Evolutionary conservation across 2,329 filamentous ascomycete genomes (phyloP), one percentile per base, ranked within the genome.

Genomic region (Fusarium setosum): DNA sequence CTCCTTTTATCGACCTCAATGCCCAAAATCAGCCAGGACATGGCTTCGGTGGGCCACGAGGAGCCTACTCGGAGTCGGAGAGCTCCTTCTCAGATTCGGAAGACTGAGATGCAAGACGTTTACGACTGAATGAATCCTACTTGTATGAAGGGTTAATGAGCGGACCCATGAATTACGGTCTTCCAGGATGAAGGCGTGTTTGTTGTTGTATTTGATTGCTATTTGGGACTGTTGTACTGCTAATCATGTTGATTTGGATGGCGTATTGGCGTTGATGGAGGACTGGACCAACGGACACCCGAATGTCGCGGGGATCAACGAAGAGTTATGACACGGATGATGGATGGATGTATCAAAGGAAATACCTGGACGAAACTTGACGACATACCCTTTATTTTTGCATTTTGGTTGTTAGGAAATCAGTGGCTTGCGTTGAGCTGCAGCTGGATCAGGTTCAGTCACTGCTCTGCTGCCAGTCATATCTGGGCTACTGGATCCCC

Each of bases 1-100:
- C n/a, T n/a, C n/a, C n/a, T n/a, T 72, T 72, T 32, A 55, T 72
- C 59, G 40, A 72, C 35, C 31, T 72, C 20, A 68, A 65, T 20
- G 68, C 68, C 4, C 70, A 72, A 42, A 61, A 63, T 8, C 67
- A 70, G 31, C 48, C 63, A 24, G 61, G 68, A 2, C 55, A 60
- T 29, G 54, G 53, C 8, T 69, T 70, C 31, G 31, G 42, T 10
- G 52, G 59, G 6, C 61, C 57, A 2, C 40, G 52, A 34, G 23
- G 63, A 40, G 48, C 42, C 10, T 51, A 45, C 50, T 3, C 31
- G 12, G 26, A 42, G 35, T 59, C 52, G n/a, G 59, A 57, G 13
- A 59, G 53, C 5, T 56, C 63, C 10, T 67, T 59, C 37, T 49
- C 53, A 37, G 45, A 38, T 5, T 49, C 57, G 17, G 40, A 26